Evolutionary conservation across 2,329 filamentous ascomycete genomes (phyloP), one percentile per base, ranked within the genome.

Genomic region (Fusarium metavorans): DNA sequence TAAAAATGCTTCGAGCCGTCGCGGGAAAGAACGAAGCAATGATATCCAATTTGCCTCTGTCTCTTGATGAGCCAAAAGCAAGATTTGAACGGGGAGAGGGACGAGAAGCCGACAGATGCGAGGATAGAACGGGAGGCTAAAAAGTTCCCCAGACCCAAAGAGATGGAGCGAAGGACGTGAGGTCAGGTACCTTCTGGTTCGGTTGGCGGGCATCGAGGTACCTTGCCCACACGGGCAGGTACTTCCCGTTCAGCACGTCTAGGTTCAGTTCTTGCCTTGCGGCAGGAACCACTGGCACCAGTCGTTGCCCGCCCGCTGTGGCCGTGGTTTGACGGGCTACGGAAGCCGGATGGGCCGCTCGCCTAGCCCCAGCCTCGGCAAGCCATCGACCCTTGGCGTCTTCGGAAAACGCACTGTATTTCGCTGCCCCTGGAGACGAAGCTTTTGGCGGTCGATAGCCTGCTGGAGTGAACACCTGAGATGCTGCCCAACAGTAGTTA

Each of bases 311-410:
- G 43, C 43, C 43, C 23, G 41, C n/a, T 10, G 37, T 41, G 30
- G 30, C 37, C 37, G 23, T 74, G 68, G 41, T 72, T 72, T 74
- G 61, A 70, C 68, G 68, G 68, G 16, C 48, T 25, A 64, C 48
- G 57, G 63, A 52, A 72, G 67, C 71, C 64, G 72, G 64, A 61
- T 63, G 72, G 54, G 72, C 72, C 72, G 72, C 69, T 63, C 59
- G 66, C 50, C 50, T 67, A 64, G 66, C 62, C 64, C 34, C 41
- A 60, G 60, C 66, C 56, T 60, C 64, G 27, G 23, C 32, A 56
- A 73, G 45, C 57, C 48, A 63, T 62, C 20, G 23, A 59, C 39
- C 34, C 48, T 52, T 32, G 27, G 48, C 18, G 20, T 14, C 14
- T 20, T 20, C 18, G 41, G 20, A 34, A 50, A 8, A 32, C 32